These are phyloP conservation scores for Fusarium scirpi DNA, from an alignment of 2,329 filamentous ascomycete species.

Conservation along the genomic window DNA sequence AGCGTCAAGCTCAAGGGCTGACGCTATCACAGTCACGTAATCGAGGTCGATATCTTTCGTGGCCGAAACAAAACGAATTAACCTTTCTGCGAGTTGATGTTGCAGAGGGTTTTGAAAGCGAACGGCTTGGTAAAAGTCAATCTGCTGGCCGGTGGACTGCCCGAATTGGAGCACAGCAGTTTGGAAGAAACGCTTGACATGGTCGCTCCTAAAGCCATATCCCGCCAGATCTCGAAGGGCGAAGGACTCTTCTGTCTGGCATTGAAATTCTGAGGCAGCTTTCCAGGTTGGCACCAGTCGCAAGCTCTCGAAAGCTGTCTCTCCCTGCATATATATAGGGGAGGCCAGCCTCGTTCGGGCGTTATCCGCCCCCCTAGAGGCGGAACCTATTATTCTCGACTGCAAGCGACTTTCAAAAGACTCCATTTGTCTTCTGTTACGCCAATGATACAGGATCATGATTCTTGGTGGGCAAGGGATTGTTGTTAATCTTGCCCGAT, in stretches of 20 bases:
- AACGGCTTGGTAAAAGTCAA: neutral
- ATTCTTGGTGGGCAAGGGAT: neutral
- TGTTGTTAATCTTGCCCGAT: neutral
- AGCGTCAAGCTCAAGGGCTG: constrained; percentile 2
- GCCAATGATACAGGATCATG: neutral
- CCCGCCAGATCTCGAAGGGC: neutral
- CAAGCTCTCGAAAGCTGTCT: constrained; percentile 2
- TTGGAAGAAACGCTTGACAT: neutral
- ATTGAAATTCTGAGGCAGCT: neutral
- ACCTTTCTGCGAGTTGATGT: neutral
- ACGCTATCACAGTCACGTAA: neutral
- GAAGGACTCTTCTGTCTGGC: constrained; percentile 2
- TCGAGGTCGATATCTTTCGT: constrained; percentile 1
- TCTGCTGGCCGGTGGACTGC: constrained; percentile 1
- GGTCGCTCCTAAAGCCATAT: neutral
- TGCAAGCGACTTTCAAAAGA: neutral
- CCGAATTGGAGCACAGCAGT: constrained; percentile 1
- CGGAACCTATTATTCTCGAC: neutral
- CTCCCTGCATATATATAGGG: neutral
- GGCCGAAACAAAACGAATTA: neutral
- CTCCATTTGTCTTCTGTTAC: neutral
- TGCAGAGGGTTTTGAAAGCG: neutral
- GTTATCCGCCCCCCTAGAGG: neutral
- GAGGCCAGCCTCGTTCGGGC: neutral
- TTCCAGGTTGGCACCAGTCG: constrained; percentile 2